Evolutionary conservation across 441 rosid species (phyloP), one percentile per base, ranked within the genome.

Genomic region (Lepidium campestre): DNA sequence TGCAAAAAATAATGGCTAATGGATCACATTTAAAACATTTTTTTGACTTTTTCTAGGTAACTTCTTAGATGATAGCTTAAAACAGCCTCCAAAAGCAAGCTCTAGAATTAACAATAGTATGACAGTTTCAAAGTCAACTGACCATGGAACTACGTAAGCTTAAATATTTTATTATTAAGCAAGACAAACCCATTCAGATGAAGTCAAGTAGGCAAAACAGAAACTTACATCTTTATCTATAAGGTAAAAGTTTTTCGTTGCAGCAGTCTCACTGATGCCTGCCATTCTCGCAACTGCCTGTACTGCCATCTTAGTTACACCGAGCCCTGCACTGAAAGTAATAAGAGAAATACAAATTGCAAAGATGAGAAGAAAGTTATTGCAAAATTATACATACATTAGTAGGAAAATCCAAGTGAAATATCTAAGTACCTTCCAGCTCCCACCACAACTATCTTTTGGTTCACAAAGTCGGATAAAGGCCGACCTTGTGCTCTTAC

Each of bases 381-480:
- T 25, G 36, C 35, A 54, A 35, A 19, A 15, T 17, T 44, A 10
- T 20, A 7, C 4, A 13, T 70, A 52, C 8, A 20, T 32, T 19
- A 15, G 67, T 3, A 23, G 1, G 34, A 34, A 14, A 18, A 42
- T 40, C 13, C n/a, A 72, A 73, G 55, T 44, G 67, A 35, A 25
- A 42, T 56, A 39, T 62, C 55, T 31, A 74, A 78, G 62, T 83
- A 94, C 99, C 97, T 94, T 71, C 99, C 99, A 76, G 99, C 99
- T 81, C 99, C 99, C 61, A 84, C 99, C 62, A 94, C 96, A 46
- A 91, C 97, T 68, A 94, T 91, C 85, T 94, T 94, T 82, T 94
- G 99, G 67, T 91, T 86, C 41, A 75, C 78, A 70, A 91, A 94
- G 74, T 94, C 97, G 1, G 88, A 79, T 75, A 89, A 68, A 32